Evolutionary conservation across 495 filamentous ascomycete genomes (phyloP), one percentile per base, ranked within the genome.

Genomic region (Lindgomyces ingoldianus): DNA sequence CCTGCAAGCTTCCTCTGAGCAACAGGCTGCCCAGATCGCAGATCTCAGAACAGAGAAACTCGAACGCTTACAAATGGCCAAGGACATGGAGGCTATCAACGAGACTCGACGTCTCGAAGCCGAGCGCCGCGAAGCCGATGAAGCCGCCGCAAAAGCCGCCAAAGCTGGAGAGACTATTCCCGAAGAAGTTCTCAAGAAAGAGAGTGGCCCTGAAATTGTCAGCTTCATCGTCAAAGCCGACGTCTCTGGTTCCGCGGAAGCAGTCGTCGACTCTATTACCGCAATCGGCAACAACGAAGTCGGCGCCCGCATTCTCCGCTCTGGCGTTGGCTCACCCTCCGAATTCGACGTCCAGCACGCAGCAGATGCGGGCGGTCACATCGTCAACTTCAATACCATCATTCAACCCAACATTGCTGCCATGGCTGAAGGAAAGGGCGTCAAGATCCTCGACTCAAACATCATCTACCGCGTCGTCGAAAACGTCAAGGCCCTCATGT

Each of bases 401-500:
- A 80, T 91, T 18, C 86, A 91, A 11, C 81, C 84, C 1, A 75
- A 85, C 59, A 90, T 96, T 62, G 76, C 79, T 36, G 81, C 83
- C 8, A 77, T 88, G 70, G 94, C 94, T 0, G 86, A 89, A 62
- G 71, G 77, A 0, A 78, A 81, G 49, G 84, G 86, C 10, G 92
- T 98, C 33, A 78, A 75, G 44, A 88, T 99, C 22, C 70, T 97
- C 65, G 86, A 96, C 53, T 87, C 93, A 71, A 96, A 88, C 65
- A 85, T 99, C 68, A 99, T 99, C 67, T 98, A 99, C 74, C 86
- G 88, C 57, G 80, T 98, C 10, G 84, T 90, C 10, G 93, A 98
- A 70, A 89, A 91, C 55, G 87, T 96, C 49, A 88, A 85, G 72
- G 83, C 74, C 0, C 81, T 77, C 39, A 70, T 99, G 58, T 86